Conservation (phyloP, 257 asterid species). For the Penstemon barbatus region DNA sequence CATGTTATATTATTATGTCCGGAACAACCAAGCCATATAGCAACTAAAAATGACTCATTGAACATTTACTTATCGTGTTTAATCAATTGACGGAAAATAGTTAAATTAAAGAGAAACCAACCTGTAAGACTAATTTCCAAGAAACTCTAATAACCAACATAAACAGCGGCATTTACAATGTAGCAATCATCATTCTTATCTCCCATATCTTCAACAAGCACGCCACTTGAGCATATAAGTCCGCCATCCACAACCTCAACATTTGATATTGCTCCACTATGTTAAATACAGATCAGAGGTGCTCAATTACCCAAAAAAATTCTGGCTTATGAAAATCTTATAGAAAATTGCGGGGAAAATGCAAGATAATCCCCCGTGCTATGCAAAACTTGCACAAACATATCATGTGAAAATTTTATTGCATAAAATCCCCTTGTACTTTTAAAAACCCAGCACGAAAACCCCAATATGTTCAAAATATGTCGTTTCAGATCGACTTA, state of each 20-base stretch:
- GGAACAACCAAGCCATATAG: not conserved
- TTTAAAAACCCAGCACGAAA: too few species aligned
- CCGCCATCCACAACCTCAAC: conserved; percentile 90
- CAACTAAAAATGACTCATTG: conserved; percentile 1
- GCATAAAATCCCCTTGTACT: too few species aligned
- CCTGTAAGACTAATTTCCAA: conserved; percentile 24
- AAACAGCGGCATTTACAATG: conserved; percentile 90
- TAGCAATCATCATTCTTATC: conserved; percentile 84
- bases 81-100: not conserved
- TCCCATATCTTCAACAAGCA: conserved; percentile 91
- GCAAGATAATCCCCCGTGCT: too few species aligned
- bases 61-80: not conserved
- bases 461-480: too few species aligned
- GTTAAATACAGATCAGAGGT: conserved; percentile 19
- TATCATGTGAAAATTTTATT: too few species aligned
- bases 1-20: too few species aligned
- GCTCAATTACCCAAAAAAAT: not conserved
- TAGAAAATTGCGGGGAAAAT: too few species aligned
- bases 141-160: conserved; percentile 69
- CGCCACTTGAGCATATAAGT: conserved; percentile 85
- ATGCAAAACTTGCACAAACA: too few species aligned
- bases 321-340: not conserved
- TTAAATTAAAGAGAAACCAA: conserved; percentile 23
- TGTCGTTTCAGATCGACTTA: too few species aligned
- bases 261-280: conserved; percentile 69